Percentiles rank a stretch among this genome's conserved stretches.
Evolutionary conservation across 2,329 filamentous ascomycete species (phyloP).

Genomic region (Verticillium dahliae): DNA sequence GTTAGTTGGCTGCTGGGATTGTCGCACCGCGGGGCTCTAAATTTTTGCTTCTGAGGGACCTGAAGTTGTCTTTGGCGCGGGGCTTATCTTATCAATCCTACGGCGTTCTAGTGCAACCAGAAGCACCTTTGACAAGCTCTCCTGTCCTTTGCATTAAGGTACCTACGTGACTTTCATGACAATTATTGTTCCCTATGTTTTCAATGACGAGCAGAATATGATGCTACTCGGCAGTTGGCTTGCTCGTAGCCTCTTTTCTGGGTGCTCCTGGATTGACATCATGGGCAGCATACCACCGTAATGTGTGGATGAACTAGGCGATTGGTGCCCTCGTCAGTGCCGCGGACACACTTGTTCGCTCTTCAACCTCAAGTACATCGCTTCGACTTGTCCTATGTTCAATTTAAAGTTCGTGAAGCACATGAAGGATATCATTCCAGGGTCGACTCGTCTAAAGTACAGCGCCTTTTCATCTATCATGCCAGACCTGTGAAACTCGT

Average conservation of each 20-base stretch:
- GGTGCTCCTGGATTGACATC: too few relatives aligned
- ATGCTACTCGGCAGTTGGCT: too few relatives aligned
- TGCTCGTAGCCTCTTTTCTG: too few relatives aligned
- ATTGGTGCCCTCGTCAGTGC: too few relatives aligned
- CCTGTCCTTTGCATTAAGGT: too few relatives aligned
- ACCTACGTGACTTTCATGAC: neutral
- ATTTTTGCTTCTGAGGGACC: slow-evolving; percentile 21
- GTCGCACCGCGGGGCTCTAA: slow-evolving; percentile 26
- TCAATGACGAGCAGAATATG: neutral
- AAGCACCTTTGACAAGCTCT: neutral
- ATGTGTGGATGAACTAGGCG: too few relatives aligned
- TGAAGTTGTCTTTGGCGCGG: slow-evolving; percentile 11
- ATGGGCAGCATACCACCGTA: too few relatives aligned
- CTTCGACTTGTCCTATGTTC: too few relatives aligned
- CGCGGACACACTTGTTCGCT: too few relatives aligned
- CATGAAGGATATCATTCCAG: slow-evolving; percentile 10
- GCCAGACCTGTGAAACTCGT: slow-evolving; percentile 33
- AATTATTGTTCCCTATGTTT: neutral
- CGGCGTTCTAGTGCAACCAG: neutral
- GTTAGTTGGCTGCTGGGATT: neutral
- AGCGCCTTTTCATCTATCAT: slow-evolving; percentile 28
- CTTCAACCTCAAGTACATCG: too few relatives aligned
- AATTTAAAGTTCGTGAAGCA: neutral
- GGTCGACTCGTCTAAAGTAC: slow-evolving; percentile 11
- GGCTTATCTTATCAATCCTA: slow-evolving; percentile 20